phyloP scores from a whole-genome alignment of 768 basidiomycete genomes.

The Tricholoma saponaceum region DNA sequence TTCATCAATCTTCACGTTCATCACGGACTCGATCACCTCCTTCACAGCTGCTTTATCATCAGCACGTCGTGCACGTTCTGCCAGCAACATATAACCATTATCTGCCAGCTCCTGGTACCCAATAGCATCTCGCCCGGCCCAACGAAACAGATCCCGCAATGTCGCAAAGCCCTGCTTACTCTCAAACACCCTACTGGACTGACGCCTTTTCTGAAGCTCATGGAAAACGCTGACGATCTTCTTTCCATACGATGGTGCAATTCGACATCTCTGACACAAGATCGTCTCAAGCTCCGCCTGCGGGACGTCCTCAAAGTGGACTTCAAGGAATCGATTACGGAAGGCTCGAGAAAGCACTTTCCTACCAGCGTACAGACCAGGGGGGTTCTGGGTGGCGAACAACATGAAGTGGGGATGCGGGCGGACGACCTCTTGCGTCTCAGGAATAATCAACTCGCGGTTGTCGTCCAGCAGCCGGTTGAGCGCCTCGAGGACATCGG shows the following conservation, averaged over 20 bases:
- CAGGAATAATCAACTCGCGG: slow-evolving; percentile 90
- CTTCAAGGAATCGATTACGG: slow-evolving; percentile 94
- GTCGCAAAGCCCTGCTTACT: slow-evolving; percentile 97
- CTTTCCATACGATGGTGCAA: slow-evolving; percentile 91
- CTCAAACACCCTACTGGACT: slow-evolving; percentile 90
- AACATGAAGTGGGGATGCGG: slow-evolving; percentile 97
- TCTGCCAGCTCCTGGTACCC: slow-evolving; percentile 92
- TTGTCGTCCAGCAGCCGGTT: slow-evolving; percentile 98
- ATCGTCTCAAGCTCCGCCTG: slow-evolving; percentile 92
- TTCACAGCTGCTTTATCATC: slow-evolving; percentile 91
- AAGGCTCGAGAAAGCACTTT: slow-evolving; percentile 95
- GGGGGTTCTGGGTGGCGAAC: slow-evolving; percentile 97
- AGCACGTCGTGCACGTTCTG: slow-evolving; percentile 77
- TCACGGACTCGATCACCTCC: slow-evolving; percentile 84
- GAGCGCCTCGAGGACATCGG: slow-evolving; percentile 95
- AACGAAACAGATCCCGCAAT: slow-evolving; percentile 93
- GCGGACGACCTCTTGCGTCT: slow-evolving; percentile 90
- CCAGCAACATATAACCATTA: slow-evolving; percentile 96
- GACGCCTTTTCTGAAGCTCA: slow-evolving; percentile 89
- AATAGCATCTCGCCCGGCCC: slow-evolving; percentile 88
- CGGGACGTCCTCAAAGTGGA: slow-evolving; percentile 96
- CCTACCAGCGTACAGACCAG: slow-evolving; percentile 91
- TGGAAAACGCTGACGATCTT: slow-evolving; percentile 89
- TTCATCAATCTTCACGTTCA: slow-evolving; percentile 85
- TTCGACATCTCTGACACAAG: slow-evolving; percentile 86